These are phyloP conservation scores for Flaveria sonorensis DNA, from an alignment of 129 eudicot species.

Conservation along the genomic window DNA sequence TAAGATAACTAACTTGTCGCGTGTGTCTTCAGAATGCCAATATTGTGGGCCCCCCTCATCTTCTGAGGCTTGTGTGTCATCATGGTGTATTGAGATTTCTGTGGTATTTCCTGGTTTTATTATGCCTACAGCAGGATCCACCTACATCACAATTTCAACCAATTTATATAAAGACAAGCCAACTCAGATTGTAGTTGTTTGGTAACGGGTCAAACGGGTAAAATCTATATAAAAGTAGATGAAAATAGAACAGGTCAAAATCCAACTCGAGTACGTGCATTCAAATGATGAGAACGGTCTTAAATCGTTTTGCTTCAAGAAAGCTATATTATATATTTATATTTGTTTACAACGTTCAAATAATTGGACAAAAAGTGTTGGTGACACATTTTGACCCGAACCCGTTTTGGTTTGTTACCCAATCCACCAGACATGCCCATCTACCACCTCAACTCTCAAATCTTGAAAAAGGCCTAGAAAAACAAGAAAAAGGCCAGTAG, in stretches of 20 bases:
- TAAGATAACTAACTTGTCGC: slow-evolving; percentile 72
- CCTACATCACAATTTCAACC: slow-evolving; percentile 43
- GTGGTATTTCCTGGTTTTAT: slow-evolving; percentile 61
- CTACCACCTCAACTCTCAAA: not conserved
- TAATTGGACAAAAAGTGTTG: slow-evolving; percentile 3
- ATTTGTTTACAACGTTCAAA: not conserved
- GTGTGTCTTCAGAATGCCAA: slow-evolving; percentile 87
- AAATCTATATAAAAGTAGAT: not conserved
- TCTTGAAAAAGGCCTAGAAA: not conserved
- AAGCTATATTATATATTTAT: not conserved
- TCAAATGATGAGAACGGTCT: not conserved
- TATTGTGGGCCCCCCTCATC: slow-evolving; percentile 68
- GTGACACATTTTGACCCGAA: not conserved
- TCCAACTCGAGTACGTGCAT: not conserved
- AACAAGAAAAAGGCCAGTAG: not conserved
- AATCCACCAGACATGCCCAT: not conserved
- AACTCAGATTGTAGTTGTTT: not conserved
- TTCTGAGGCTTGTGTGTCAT: slow-evolving; percentile 58
- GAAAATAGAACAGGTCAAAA: not conserved
- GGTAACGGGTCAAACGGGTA: slow-evolving; percentile 2
- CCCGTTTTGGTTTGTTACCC: not conserved
- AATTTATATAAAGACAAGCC: not conserved
- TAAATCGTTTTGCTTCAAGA: not conserved
- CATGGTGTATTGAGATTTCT: slow-evolving; percentile 64
- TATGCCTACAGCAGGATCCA: slow-evolving; percentile 76